Percentiles rank a stretch among this genome's conserved stretches.
Conservation (phyloP, 441 rosid genomes). For the Codiaeum variegatum region DNA sequence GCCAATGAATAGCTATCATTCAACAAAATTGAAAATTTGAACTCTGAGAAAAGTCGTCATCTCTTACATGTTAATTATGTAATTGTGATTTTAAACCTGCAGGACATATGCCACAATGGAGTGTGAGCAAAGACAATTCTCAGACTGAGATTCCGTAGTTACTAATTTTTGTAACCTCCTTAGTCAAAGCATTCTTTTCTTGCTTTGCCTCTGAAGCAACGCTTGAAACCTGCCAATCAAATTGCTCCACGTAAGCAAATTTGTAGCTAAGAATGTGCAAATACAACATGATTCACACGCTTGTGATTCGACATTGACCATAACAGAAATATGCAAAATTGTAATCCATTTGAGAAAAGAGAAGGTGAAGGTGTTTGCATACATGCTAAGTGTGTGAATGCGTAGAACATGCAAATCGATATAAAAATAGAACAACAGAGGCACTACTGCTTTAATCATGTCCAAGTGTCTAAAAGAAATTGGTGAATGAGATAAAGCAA, state of each 20-base stretch:
- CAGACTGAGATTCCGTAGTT: conserved; percentile 82
- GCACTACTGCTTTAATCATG: neutral
- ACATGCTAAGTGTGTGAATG: neutral
- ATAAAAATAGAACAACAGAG: neutral
- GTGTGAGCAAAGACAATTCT: conserved; percentile 20
- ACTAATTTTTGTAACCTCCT: conserved; percentile 84
- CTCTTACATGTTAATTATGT: neutral
- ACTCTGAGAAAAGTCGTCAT: neutral
- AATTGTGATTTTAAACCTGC: conserved; percentile 1
- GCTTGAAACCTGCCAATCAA: conserved; percentile 54
- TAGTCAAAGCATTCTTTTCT: conserved; percentile 61
- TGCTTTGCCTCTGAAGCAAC: conserved; percentile 65
- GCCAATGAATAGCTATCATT: neutral
- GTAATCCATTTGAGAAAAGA: conserved; percentile 3
- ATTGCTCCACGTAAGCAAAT: conserved; percentile 8
- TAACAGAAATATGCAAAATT: neutral
- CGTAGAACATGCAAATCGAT: neutral
- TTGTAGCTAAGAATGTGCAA: neutral
- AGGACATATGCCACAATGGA: neutral
- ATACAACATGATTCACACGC: neutral
- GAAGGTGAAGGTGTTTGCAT: neutral
- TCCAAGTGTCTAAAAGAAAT: neutral
- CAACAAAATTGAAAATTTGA: neutral
- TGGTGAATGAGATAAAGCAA: neutral
- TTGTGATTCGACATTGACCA: neutral